These are phyloP conservation scores for Phytopythium montanum DNA, from an alignment of 352 stramenopile species.

Conservation along the genomic window DNA sequence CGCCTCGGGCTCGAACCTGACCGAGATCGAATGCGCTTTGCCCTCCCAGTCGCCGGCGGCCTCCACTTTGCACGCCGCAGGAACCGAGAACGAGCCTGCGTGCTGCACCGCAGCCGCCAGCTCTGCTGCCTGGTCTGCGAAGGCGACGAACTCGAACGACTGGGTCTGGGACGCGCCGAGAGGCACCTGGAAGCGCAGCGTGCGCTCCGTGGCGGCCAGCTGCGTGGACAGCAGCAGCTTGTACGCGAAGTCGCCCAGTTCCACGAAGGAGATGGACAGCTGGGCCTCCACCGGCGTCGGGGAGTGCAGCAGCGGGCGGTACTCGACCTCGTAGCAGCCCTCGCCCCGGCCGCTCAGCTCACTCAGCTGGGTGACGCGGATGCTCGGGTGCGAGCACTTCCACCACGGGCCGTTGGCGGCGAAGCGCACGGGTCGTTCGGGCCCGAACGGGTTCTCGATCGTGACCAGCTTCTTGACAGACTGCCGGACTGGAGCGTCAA, in stretches of 20 bases:
- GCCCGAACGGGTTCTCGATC: constrained; percentile 90
- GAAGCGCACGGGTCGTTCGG: constrained; percentile 46
- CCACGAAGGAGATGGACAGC: constrained; percentile 75
- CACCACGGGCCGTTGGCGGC: constrained; percentile 69
- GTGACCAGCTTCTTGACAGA: constrained; percentile 71
- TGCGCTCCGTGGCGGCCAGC: constrained; percentile 48
- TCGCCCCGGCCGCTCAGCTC: constrained; percentile 71
- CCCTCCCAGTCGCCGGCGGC: constrained; percentile 72
- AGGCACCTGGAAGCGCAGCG: constrained; percentile 80
- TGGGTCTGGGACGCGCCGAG: constrained; percentile 77
- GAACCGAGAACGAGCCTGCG: constrained; percentile 68
- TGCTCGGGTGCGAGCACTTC: constrained; percentile 66
- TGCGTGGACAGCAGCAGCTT: constrained; percentile 77
- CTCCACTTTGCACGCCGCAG: constrained; percentile 43
- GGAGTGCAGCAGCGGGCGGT: constrained; percentile 70
- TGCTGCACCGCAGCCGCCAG: constrained; percentile 57
- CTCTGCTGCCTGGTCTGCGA: constrained; percentile 30
- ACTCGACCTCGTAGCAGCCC: constrained; percentile 89
- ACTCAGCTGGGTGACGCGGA: constrained; percentile 68
- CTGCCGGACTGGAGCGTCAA: constrained; percentile 86
- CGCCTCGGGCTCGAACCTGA: constrained; percentile 89
- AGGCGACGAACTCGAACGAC: constrained; percentile 77
- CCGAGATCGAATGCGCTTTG: constrained; percentile 39
- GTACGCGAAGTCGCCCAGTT: constrained; percentile 90
- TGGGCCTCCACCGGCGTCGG: constrained; percentile 35